phyloP scores from a whole-genome alignment of 805 yeast genomes.

The Candida tallmaniae region DNA sequence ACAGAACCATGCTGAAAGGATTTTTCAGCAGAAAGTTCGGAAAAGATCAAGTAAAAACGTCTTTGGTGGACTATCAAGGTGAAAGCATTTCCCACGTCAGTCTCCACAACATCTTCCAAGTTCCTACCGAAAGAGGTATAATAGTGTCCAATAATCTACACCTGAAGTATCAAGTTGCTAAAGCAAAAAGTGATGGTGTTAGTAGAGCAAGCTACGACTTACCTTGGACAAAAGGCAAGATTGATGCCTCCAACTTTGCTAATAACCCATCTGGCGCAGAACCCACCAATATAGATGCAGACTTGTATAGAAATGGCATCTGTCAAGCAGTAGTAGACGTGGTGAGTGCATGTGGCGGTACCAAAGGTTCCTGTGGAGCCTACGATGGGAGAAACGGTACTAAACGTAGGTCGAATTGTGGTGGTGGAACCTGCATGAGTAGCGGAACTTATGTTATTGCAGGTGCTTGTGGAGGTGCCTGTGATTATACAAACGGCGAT shows the following conservation, averaged over 20 bases:
- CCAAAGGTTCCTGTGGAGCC: not conserved
- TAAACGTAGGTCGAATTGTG: not conserved
- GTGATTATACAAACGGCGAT: not conserved
- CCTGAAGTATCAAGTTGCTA: too few relatives aligned
- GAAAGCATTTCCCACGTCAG: not conserved
- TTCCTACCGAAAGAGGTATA: not conserved
- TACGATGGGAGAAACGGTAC: not conserved
- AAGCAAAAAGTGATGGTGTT: too few relatives aligned
- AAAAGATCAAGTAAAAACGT: not conserved
- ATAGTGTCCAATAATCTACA: too few relatives aligned
- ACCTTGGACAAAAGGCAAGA: conserved; percentile 1
- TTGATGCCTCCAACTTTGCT: not conserved
- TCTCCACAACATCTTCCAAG: not conserved
- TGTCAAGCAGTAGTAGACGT: not conserved
- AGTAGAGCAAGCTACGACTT: not conserved
- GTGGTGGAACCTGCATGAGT: not conserved
- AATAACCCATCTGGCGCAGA: too few relatives aligned
- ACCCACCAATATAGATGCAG: not conserved
- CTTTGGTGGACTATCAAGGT: not conserved
- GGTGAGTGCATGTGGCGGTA: conserved; percentile 1
- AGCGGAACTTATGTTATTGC: not conserved
- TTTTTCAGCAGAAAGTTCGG: not conserved
- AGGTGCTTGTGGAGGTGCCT: not conserved
- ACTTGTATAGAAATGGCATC: not conserved
- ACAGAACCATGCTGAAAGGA: not conserved